Percentiles rank a stretch among this genome's conserved stretches.
phyloP scores from a whole-genome alignment of 495 filamentous ascomycete species.

The Tuber brumale region DNA sequence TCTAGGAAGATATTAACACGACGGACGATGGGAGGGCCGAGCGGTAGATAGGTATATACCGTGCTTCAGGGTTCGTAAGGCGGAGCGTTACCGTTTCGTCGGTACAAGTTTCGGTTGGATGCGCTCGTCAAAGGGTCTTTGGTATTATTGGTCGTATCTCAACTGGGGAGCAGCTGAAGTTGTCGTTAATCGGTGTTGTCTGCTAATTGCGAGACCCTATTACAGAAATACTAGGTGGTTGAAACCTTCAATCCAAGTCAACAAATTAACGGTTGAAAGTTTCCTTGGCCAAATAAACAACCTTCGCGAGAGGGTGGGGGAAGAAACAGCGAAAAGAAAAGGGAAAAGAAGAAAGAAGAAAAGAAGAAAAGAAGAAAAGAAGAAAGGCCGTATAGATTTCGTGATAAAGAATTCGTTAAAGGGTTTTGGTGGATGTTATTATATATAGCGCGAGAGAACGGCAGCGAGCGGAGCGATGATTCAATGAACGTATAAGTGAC shows the following conservation, averaged over 20 bases:
- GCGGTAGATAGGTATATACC: background rate
- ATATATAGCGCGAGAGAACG: background rate
- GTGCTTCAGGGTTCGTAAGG: background rate
- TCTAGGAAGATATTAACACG: constrained; percentile 4
- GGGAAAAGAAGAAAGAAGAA: background rate
- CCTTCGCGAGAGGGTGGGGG: background rate
- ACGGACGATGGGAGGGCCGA: background rate
- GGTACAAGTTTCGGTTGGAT: background rate
- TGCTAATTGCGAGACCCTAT: background rate
- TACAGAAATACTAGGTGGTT: background rate
- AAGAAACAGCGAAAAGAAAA: background rate
- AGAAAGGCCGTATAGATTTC: background rate
- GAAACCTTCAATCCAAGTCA: background rate
- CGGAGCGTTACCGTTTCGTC: background rate
- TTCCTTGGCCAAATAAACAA: background rate
- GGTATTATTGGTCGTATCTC: background rate
- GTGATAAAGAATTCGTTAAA: constrained; percentile 4
- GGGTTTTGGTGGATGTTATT: background rate
- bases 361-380: background rate
- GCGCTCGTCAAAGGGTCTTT: background rate
- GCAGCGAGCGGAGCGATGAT: background rate
- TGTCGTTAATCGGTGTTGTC: background rate
- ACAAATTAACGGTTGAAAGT: constrained; percentile 1
- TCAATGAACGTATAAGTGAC: constrained; percentile 3
- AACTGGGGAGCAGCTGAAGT: background rate